Conservation (phyloP, 495 filamentous ascomycete species). For the Podospora didyma region DNA sequence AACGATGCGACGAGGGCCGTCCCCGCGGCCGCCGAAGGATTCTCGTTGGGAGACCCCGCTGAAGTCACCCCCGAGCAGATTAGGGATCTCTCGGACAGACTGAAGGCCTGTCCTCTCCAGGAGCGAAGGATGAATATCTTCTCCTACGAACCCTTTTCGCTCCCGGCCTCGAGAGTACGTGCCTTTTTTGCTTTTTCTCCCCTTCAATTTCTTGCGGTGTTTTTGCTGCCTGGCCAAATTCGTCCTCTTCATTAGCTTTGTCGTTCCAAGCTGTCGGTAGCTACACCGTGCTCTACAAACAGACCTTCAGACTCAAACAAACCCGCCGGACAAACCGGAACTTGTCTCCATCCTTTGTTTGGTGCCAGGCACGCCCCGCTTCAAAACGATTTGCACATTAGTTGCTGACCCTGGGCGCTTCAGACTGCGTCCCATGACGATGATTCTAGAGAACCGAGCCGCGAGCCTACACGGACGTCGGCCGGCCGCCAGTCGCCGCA, state of each 20-base stretch:
- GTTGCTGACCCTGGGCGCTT: too few species aligned
- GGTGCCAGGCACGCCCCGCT: too few species aligned
- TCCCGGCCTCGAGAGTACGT: constrained; percentile 82
- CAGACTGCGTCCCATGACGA: constrained; percentile 45
- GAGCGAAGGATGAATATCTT: constrained; percentile 79
- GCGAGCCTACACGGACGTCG: constrained; percentile 32
- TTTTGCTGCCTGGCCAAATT: neutral
- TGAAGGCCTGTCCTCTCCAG: constrained; percentile 73
- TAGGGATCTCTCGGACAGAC: constrained; percentile 63
- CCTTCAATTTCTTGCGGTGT: neutral
- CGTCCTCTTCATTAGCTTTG: neutral
- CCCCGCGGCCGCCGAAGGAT: constrained; percentile 10
- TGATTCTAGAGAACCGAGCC: constrained; percentile 30
- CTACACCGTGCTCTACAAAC: too few species aligned
- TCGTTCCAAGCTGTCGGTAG: too few species aligned
- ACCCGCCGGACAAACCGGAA: neutral
- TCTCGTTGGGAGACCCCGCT: constrained; percentile 26
- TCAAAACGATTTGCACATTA: too few species aligned
- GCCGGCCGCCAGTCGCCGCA: constrained; percentile 40
- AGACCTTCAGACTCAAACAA: too few species aligned
- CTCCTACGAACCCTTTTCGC: constrained; percentile 79
- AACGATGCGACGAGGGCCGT: constrained; percentile 23
- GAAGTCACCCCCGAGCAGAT: constrained; percentile 58
- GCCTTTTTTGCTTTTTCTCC: neutral
- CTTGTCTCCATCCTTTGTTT: constrained; percentile 1